Evolutionary conservation across 768 basidiomycete species (phyloP).

Genomic region (Kwoniella europaea): DNA sequence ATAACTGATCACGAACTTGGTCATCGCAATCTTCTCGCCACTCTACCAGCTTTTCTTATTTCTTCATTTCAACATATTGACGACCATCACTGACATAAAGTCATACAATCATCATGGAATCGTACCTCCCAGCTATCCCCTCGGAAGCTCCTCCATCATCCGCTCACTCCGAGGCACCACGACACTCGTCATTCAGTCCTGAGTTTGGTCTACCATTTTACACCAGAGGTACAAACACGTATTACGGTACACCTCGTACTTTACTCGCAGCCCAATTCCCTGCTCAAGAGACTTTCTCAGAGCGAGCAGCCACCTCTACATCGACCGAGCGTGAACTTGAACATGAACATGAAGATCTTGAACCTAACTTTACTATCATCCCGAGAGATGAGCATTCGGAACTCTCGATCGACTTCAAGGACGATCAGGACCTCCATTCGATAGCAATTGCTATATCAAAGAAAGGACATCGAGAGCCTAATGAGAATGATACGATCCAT

Average conservation of each 20-base stretch:
- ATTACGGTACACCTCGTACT: neutral
- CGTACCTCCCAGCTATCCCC: neutral
- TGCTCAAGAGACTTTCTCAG: neutral
- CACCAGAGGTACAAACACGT: neutral
- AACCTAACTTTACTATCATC: too few relatives aligned
- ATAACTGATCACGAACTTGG: too few relatives aligned
- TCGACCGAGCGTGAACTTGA: neutral
- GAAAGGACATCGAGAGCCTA: too few relatives aligned
- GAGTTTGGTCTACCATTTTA: neutral
- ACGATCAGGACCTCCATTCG: too few relatives aligned
- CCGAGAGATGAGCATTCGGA: neutral
- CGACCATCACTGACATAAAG: neutral
- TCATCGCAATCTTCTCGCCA: too few relatives aligned
- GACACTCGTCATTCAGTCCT: neutral
- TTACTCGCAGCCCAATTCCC: neutral
- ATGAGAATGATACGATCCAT: too few relatives aligned
- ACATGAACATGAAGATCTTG: too few relatives aligned
- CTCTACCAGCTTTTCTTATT: too few relatives aligned
- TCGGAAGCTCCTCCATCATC: neutral
- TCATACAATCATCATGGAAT: neutral
- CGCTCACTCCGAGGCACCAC: neutral
- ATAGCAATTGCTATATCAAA: too few relatives aligned
- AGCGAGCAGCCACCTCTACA: neutral
- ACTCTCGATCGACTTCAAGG: neutral
- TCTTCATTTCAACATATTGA: too few relatives aligned